Conservation (phyloP, 2,329 filamentous ascomycete genomes). For the Septoria petroselini region DNA sequence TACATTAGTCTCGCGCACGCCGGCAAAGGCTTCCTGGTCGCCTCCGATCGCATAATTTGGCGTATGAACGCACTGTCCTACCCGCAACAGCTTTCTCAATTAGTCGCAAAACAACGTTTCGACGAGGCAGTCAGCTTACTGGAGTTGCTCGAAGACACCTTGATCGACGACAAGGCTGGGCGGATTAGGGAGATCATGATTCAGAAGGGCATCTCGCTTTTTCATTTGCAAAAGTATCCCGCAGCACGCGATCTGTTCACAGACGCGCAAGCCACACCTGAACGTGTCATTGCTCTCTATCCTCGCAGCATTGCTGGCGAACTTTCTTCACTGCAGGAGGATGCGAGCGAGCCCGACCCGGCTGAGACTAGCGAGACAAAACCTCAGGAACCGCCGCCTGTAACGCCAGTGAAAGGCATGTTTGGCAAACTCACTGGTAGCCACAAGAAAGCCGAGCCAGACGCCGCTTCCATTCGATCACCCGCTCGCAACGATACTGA, state of each 20-base stretch:
- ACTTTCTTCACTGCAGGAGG: constrained; percentile 58
- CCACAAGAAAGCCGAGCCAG: constrained; percentile 48
- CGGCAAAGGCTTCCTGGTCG: constrained; percentile 91
- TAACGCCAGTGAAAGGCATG: constrained; percentile 41
- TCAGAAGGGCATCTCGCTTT: constrained; percentile 81
- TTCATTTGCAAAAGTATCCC: constrained; percentile 76
- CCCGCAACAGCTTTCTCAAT: constrained; percentile 78
- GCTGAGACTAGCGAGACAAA: constrained; percentile 42
- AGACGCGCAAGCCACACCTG: constrained; percentile 83
- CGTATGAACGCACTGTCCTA: constrained; percentile 93
- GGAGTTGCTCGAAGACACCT: constrained; percentile 84
- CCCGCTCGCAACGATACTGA: constrained; percentile 57
- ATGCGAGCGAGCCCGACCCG: constrained; percentile 42
- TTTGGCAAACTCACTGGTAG: constrained; percentile 49
- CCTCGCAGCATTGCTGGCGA: constrained; percentile 80
- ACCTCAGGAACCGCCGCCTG: constrained; percentile 35
- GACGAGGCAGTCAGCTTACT: constrained; percentile 92
- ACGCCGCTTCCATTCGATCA: constrained; percentile 59
- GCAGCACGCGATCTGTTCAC: constrained; percentile 88
- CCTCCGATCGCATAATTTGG: constrained; percentile 89
- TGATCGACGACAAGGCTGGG: constrained; percentile 77
- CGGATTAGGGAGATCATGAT: constrained; percentile 84
- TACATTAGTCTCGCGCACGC: constrained; percentile 93
- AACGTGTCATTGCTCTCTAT: constrained; percentile 80
- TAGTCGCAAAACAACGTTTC: constrained; percentile 69